A percentile compares a stretch with the other conserved stretches of the same genome.
Conservation (phyloP, 192 early-diverging fungal genomes). For the Hyaloraphidium curvatum region DNA sequence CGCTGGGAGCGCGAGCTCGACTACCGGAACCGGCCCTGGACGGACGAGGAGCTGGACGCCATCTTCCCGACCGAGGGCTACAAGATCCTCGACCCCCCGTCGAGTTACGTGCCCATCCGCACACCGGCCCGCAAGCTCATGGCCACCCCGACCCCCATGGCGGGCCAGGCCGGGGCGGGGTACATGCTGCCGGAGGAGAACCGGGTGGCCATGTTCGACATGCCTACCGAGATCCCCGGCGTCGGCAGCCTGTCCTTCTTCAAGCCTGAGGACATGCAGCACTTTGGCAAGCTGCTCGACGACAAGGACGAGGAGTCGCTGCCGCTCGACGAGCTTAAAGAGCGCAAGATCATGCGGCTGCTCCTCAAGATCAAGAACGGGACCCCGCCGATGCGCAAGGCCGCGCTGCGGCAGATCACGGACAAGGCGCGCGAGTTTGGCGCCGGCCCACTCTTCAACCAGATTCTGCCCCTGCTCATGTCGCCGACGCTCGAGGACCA, state of each 20-base stretch:
- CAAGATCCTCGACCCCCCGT: slow-evolving; percentile 74
- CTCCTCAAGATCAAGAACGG: slow-evolving; percentile 98
- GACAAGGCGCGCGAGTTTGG: slow-evolving; percentile 93
- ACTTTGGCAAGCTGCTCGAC: slow-evolving; percentile 80
- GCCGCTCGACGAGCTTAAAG: slow-evolving; percentile 71
- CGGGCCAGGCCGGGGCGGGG: slow-evolving; percentile 34
- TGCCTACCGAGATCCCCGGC: slow-evolving; percentile 74
- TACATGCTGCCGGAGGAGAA: slow-evolving; percentile 77
- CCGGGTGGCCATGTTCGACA: slow-evolving; percentile 32
- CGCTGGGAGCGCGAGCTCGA: slow-evolving; percentile 69
- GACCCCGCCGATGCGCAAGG: slow-evolving; percentile 80
- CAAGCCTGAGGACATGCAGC: slow-evolving; percentile 93
- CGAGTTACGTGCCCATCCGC: slow-evolving; percentile 75
- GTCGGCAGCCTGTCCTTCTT: slow-evolving; percentile 70
- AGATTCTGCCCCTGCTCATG: slow-evolving; percentile 90
- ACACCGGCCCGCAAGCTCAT: slow-evolving; percentile 89
- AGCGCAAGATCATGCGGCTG: slow-evolving; percentile 88
- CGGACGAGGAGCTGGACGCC: slow-evolving; percentile 88
- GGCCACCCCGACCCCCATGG: slow-evolving; percentile 80
- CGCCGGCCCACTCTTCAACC: slow-evolving; percentile 83
- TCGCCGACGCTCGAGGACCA: slow-evolving; percentile 93
- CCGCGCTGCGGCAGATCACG: slow-evolving; percentile 80
- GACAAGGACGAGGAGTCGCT: slow-evolving; percentile 65
- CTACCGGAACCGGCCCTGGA: slow-evolving; percentile 61
- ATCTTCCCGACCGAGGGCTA: slow-evolving; percentile 84